Conservation (phyloP, 495 filamentous ascomycete genomes). For the Hypomontagnella monticulosa region DNA sequence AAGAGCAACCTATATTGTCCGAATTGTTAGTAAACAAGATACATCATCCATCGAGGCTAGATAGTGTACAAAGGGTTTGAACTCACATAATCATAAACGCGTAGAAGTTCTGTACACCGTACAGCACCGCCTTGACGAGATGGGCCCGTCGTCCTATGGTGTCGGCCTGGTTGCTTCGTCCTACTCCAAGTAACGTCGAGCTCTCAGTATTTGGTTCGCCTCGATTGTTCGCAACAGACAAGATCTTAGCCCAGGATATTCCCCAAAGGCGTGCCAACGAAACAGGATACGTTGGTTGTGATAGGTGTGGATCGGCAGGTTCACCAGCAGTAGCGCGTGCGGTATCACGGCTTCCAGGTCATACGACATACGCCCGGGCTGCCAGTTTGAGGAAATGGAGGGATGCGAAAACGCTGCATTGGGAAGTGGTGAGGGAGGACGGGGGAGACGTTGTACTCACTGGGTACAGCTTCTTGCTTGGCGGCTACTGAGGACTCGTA, state of each 20-base stretch:
- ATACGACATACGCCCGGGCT: slow-evolving; percentile 21
- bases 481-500: slow-evolving; percentile 72
- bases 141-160: slow-evolving; percentile 71
- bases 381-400: slow-evolving; percentile 5
- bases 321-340: slow-evolving; percentile 6
- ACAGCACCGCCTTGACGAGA: slow-evolving; percentile 80
- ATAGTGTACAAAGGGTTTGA: background rate
- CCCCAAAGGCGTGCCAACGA: slow-evolving; percentile 32
- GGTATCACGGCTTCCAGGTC: slow-evolving; percentile 5
- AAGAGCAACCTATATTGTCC: slow-evolving; percentile 80
- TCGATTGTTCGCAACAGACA: slow-evolving; percentile 36
- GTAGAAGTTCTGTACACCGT: slow-evolving; percentile 96
- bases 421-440: background rate
- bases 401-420: slow-evolving; percentile 5
- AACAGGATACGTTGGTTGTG: slow-evolving; percentile 7
- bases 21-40: slow-evolving; percentile 4
- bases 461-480: slow-evolving; percentile 62
- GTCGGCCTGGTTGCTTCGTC: slow-evolving; percentile 55
- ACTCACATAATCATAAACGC: slow-evolving; percentile 99
- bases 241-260: slow-evolving; percentile 41
- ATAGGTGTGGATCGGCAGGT: slow-evolving; percentile 2
- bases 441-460: slow-evolving; percentile 56
- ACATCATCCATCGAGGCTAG: slow-evolving; percentile 3
- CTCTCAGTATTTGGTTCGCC: slow-evolving; percentile 62
- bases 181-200: slow-evolving; percentile 62